These are phyloP conservation scores for Marasmius tenuissimus DNA, from an alignment of 1,284 basidiomycete species.

Conservation along the genomic window DNA sequence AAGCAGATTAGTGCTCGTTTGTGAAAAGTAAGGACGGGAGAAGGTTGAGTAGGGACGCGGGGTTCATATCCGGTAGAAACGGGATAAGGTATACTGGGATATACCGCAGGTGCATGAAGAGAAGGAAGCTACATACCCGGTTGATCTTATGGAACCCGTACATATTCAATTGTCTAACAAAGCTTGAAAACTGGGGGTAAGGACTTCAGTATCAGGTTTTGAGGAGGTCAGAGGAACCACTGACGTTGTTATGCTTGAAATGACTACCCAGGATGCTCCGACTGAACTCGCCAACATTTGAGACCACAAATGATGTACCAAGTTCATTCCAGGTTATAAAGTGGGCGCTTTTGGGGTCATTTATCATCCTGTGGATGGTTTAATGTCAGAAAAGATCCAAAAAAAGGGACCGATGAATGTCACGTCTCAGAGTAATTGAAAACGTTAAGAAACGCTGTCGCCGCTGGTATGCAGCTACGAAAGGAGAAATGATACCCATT, in stretches of 20 bases:
- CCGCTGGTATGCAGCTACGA: too few relatives aligned
- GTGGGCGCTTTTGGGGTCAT: constrained; percentile 71
- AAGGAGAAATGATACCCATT: too few relatives aligned
- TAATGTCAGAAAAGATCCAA: constrained; percentile 11
- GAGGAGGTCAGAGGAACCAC: constrained; percentile 22
- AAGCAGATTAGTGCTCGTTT: background rate
- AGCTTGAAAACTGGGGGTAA: constrained; percentile 72
- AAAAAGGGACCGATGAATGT: too few relatives aligned
- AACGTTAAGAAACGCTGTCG: too few relatives aligned
- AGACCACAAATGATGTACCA: constrained; percentile 79
- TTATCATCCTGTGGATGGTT: constrained; percentile 65
- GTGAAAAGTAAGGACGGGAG: constrained; percentile 1
- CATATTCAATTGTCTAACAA: constrained; percentile 91
- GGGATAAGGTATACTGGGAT: constrained; percentile 3
- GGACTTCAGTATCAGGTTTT: constrained; percentile 6
- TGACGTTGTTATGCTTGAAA: constrained; percentile 82
- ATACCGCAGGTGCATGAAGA: background rate
- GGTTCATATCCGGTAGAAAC: background rate
- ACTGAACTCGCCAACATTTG: constrained; percentile 81
- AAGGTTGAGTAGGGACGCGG: background rate
- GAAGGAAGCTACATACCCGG: constrained; percentile 43
- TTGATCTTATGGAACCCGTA: constrained; percentile 87
- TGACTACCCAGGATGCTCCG: constrained; percentile 77
- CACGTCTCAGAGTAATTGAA: too few relatives aligned
- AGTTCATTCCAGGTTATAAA: constrained; percentile 80